A percentile compares a stretch with the other conserved stretches of the same genome.
phyloP scores from a whole-genome alignment of 1,139 yeast species.

The Zygosaccharomyces pseudobailii region DNA sequence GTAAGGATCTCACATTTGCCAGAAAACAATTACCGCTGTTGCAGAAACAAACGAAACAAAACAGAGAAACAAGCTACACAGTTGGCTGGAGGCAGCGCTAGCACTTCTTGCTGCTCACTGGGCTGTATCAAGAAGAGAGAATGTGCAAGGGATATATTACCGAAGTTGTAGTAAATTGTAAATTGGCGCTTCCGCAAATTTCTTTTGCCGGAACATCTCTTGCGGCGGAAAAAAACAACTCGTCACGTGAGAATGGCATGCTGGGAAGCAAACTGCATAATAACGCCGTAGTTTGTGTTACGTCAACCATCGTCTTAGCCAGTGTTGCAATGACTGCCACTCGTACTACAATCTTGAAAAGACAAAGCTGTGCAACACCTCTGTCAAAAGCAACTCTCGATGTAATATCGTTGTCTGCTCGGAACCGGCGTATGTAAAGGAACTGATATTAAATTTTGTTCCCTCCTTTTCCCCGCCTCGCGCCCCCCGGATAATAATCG shows the following conservation, averaged over 20 bases:
- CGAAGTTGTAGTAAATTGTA: too few relatives aligned
- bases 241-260: background rate
- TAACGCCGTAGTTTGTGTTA: background rate
- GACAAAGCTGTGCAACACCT: too few relatives aligned
- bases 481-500: background rate
- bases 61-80: too few relatives aligned
- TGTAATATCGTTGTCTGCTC: background rate
- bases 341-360: background rate
- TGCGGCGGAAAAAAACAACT: background rate
- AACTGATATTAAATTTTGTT: background rate
- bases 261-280: background rate
- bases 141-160: too few relatives aligned
- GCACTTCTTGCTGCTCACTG: too few relatives aligned
- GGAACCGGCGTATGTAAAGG: background rate
- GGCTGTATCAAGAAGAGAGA: too few relatives aligned
- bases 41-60: too few relatives aligned
- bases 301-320: background rate
- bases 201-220: background rate
- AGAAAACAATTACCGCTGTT: too few relatives aligned
- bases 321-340: background rate
- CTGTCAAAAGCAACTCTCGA: background rate
- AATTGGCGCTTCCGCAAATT: background rate
- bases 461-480: background rate
- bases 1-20: too few relatives aligned
- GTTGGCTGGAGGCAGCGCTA: too few relatives aligned